Percentiles rank a stretch among this genome's conserved stretches.
These are phyloP conservation scores for Gossypium lobatum DNA, from an alignment of 441 rosid genomes.

Conservation along the genomic window DNA sequence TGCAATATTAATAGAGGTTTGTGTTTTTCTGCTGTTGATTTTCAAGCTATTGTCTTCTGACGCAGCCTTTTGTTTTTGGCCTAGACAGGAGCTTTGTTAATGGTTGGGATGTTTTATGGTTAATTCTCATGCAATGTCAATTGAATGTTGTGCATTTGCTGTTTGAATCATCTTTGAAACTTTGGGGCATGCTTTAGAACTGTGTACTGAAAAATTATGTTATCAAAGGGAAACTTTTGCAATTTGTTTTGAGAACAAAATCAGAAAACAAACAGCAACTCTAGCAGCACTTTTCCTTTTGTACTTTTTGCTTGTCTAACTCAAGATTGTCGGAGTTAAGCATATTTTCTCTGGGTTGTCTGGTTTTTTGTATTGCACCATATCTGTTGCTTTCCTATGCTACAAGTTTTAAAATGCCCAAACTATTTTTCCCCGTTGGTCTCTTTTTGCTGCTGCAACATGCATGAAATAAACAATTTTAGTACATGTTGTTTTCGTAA, in stretches of 20 bases:
- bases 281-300: not conserved
- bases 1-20: slow-evolving; percentile 91
- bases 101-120: not conserved
- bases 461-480: not conserved
- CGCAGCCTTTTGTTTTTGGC: not conserved
- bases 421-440: not conserved
- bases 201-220: not conserved
- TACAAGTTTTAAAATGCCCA: not conserved
- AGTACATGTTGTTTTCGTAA: not conserved
- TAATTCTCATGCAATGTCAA: not conserved
- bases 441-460: not conserved
- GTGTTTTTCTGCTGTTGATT: slow-evolving; percentile 13
- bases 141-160: not conserved
- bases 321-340: slow-evolving; percentile 5
- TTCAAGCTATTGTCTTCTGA: not conserved
- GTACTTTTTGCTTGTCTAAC: not conserved
- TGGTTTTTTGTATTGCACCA: not conserved
- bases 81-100: not conserved
- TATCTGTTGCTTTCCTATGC: not conserved
- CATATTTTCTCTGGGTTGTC: not conserved
- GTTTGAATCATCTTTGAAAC: slow-evolving; percentile 3
- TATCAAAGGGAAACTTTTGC: not conserved
- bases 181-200: slow-evolving; percentile 5
- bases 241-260: not conserved
- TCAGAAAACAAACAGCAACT: not conserved